Conservation (phyloP, 495 filamentous ascomycete species). For the Aspergillus wentii region DNA sequence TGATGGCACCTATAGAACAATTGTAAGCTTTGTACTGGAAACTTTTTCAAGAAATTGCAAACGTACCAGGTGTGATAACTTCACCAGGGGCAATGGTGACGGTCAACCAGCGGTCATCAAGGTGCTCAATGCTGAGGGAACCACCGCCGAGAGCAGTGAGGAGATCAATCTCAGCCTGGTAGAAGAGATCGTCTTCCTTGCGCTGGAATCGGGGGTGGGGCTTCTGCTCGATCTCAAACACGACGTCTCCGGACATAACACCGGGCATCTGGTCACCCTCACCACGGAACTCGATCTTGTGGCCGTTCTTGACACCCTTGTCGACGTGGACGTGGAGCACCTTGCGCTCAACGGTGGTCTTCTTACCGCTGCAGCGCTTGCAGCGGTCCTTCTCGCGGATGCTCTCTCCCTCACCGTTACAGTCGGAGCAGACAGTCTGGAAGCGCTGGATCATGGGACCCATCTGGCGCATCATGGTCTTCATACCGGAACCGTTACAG, state of each 20-base stretch:
- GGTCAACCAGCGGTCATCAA: slow-evolving; percentile 93
- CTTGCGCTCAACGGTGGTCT: slow-evolving; percentile 95
- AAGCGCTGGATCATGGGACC: slow-evolving; percentile 99
- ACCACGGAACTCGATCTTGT: slow-evolving; percentile 92
- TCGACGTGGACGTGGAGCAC: slow-evolving; percentile 98
- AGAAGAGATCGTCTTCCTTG: slow-evolving; percentile 94
- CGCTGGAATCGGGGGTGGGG: slow-evolving; percentile 91
- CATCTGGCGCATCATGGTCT: slow-evolving; percentile 99
- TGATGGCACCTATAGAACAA: slow-evolving; percentile 64
- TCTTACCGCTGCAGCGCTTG: slow-evolving; percentile 93
- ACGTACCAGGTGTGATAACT: slow-evolving; percentile 87
- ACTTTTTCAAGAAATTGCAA: too few species aligned
- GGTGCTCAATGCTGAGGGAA: slow-evolving; percentile 84
- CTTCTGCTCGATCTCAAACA: slow-evolving; percentile 98
- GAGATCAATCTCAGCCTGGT: slow-evolving; percentile 91
- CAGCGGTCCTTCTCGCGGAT: slow-evolving; percentile 95
- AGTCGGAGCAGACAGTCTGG: slow-evolving; percentile 98
- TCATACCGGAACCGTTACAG: slow-evolving; percentile 94
- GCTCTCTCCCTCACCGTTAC: slow-evolving; percentile 92
- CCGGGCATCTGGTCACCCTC: slow-evolving; percentile 97
- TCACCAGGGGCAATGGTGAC: slow-evolving; percentile 89
- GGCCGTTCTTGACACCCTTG: slow-evolving; percentile 84
- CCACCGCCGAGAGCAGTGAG: slow-evolving; percentile 93
- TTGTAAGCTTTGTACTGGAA: slow-evolving; percentile 9
- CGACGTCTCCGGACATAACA: slow-evolving; percentile 86